Base-by-base conservation (phyloP, 495 filamentous ascomycete genomes). In the Niebla homalea region DNA sequence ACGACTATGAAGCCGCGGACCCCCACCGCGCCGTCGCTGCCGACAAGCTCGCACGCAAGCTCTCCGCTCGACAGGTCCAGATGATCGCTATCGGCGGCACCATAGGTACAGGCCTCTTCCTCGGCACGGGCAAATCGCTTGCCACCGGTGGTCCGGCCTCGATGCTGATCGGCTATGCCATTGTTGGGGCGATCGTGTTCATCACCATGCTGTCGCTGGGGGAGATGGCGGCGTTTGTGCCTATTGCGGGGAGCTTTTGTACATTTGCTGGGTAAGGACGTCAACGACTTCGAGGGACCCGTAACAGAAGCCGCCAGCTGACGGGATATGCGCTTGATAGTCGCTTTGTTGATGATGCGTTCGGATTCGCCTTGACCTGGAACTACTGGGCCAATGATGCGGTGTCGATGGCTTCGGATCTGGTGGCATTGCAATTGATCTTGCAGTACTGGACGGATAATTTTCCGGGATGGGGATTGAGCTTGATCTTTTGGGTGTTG, bases 101-200 rank as follows among this genome's bases (percentile, higher is more conserved):
- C 4, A 82, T 83, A 49, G 78, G 79, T 10, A 84, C 80, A 5
- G 81, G 79, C 29, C 60, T 85, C 23, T 80, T 84, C 57, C 65
- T 84, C 19, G 77, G 79, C 36, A 75, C 72, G 0, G 80, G 80
- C 18, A 69, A 71, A 42, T 76, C 76, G 4, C 69, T 85, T 19
- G 66, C 74, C 1, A 71, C 66, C 23, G 78, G 76, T 43, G 80
- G 81, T 1, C 78, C 81, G 18, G 75, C 67, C 58, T 86, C 70
- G 61, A 83, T 73, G 64, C 60, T 86, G 23, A 73, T 82, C 38
- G 75, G 74, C 23, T 73, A 72, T 48, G 61, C 65, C 19, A 69
- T 73, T 43, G 67, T 64, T 12, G 71, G 71, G 49, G 68, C 46
- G 0, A 75, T 75, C 53, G 69, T 73, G 8, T 74, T 72, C 45